Conservation (phyloP, 2,329 filamentous ascomycete genomes). For the Paraconiothyrium brasiliense region DNA sequence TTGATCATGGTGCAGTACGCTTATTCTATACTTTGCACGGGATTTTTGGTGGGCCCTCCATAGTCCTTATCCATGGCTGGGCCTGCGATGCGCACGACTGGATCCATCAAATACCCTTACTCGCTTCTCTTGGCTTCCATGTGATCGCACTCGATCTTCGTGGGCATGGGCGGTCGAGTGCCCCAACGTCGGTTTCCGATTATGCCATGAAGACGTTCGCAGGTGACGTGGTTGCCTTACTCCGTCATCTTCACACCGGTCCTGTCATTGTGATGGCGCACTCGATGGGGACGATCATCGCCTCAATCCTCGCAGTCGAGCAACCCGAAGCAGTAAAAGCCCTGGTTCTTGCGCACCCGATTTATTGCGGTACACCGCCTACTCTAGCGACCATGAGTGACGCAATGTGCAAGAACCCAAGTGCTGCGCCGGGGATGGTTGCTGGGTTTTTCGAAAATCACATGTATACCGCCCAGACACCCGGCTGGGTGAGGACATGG, state of each 20-base stretch:
- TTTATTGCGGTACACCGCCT: constrained; percentile 24
- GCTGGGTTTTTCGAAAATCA: constrained; percentile 16
- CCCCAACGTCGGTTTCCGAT: constrained; percentile 7
- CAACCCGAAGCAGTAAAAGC: constrained; percentile 22
- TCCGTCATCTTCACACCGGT: constrained; percentile 17
- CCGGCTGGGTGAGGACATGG: constrained; percentile 25
- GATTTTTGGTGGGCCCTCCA: constrained; percentile 67
- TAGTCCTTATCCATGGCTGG: constrained; percentile 79
- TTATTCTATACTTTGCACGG: constrained; percentile 53
- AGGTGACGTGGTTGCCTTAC: constrained; percentile 24
- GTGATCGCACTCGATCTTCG: constrained; percentile 32
- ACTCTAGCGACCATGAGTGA: constrained; percentile 18
- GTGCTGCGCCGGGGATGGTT: background rate
- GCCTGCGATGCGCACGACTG: constrained; percentile 36
- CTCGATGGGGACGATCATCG: constrained; percentile 25
- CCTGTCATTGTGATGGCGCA: constrained; percentile 23
- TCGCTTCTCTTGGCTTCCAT: constrained; percentile 22
- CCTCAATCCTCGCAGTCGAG: constrained; percentile 22
- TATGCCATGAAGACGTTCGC: constrained; percentile 23
- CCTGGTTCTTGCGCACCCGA: constrained; percentile 28
- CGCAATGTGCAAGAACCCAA: constrained; percentile 12
- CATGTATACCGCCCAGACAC: constrained; percentile 24
- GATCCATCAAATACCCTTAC: constrained; percentile 30
- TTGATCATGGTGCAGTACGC: constrained; percentile 14
- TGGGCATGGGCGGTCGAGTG: constrained; percentile 30